These are phyloP conservation scores for Paragyromitra xinjiangensis DNA, from an alignment of 495 filamentous ascomycete genomes.

Conservation along the genomic window DNA sequence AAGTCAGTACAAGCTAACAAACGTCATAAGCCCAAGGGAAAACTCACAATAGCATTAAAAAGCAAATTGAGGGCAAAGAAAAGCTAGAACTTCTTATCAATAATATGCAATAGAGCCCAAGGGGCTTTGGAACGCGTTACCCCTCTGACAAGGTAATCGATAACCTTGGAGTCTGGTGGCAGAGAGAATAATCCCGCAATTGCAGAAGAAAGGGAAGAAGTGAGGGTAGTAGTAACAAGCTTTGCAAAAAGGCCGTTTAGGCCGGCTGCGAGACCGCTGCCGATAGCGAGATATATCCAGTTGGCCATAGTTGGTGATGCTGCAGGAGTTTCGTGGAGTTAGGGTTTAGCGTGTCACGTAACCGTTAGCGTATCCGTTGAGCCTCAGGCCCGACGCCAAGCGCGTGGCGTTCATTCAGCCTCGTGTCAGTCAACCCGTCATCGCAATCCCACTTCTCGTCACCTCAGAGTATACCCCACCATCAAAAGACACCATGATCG, in stretches of 20 bases:
- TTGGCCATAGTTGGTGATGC: slow-evolving; percentile 44
- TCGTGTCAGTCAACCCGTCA: not conserved
- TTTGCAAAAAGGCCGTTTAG: slow-evolving; percentile 97
- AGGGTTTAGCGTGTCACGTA: slow-evolving; percentile 24
- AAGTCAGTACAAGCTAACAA: slow-evolving; percentile 6
- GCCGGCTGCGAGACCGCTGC: slow-evolving; percentile 88
- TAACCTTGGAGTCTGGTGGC: slow-evolving; percentile 61
- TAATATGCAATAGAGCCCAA: not conserved
- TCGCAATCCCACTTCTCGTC: slow-evolving; percentile 29
- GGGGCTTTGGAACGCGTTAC: slow-evolving; percentile 62
- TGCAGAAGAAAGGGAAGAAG: slow-evolving; percentile 70
- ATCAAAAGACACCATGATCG: slow-evolving; percentile 50
- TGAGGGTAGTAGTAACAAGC: slow-evolving; percentile 86
- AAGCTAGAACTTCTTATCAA: slow-evolving; percentile 62
- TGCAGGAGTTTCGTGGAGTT: slow-evolving; percentile 23
- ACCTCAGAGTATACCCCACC: not conserved
- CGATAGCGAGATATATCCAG: slow-evolving; percentile 85
- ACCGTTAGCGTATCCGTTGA: slow-evolving; percentile 8
- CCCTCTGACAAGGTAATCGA: slow-evolving; percentile 73
- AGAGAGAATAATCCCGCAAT: slow-evolving; percentile 72
- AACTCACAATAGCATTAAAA: slow-evolving; percentile 80
- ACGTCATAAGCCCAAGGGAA: not conserved
- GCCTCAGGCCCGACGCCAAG: slow-evolving; percentile 31
- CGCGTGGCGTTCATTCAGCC: slow-evolving; percentile 6
- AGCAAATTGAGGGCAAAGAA: slow-evolving; percentile 89